Base-by-base conservation (phyloP, 2,329 filamentous ascomycete species). In the Thermothelomyces thermophilus region DNA sequence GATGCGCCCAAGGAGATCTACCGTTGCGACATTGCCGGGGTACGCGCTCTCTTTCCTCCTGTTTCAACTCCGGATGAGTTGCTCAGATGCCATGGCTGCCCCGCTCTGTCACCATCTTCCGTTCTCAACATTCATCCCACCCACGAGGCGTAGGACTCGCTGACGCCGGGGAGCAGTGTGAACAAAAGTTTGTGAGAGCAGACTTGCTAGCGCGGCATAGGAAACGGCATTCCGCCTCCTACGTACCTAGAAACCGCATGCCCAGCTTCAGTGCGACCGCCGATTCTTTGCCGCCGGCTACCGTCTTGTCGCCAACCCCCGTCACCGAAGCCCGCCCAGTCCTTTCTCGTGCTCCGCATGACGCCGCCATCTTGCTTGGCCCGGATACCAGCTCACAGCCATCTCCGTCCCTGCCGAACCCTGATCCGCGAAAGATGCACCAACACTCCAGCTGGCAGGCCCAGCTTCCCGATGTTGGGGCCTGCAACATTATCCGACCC, bases 1-100 rank as follows among this genome's bases (percentile, higher is more conserved):
- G 86, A 93, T 68, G 81, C 81, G 39, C 86, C 87, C 26, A 89
- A 87, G 68, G 83, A 87, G 62, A 88, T 90, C 57, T 90, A 85
- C 66, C 73, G 74, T 49, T 93, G 87, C 70, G 84, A 90, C 64
- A 80, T 86, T 50, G 78, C 81, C 8, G 84, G 82, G 52, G 55
- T 57, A 57, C 42, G 55, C 24, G 24, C 17, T 24, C 13, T 24
- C 33, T 49, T 28, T n/a, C 14, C 24, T 16, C 3, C 30, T 13
- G 14, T 43, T 43, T 22, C 28, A 22, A 43, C 41, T 24, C 22
- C 13, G 4, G 11, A 20, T 14, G 8, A 28, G 16, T 20, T 17
- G 13, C 35, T 11, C 35, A 37, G 9, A 36, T n/a, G 9, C 30
- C 34, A 22, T 5, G 20, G 24, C 30, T 8, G 26, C 10, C 41